Evolutionary conservation across 164 flowering plant genomes (phyloP), one percentile per base, ranked within the genome.

Genomic region (Saururus chinensis): DNA sequence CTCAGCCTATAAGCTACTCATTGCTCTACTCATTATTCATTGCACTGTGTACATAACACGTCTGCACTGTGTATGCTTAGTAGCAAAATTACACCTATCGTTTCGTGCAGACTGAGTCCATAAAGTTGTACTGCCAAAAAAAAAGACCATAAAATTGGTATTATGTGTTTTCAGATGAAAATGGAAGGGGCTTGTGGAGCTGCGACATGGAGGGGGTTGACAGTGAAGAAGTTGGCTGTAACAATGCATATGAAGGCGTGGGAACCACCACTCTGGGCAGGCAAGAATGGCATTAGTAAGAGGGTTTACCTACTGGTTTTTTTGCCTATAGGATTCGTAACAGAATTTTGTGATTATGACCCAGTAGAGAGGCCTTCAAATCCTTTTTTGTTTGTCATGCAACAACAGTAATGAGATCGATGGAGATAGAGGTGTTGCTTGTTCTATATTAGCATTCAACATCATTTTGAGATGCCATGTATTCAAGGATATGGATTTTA

Each of bases 101-200:
- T 4, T 13, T 45, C 11, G 49, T 17, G 17, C 2, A 17, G 14
- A 45, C 14, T 2, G 49, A 12, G 17, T 45, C 49, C 49, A 12
- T 12, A 12, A 12, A 12, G 14, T 45, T 3, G 17, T 17, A 12
- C 11, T 45, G 45, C 12, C 11, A 41, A 13, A 13, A 41, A 9
- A 8, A 41, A 41, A 8, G 45, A 8, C 12, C 12, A 41, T 41
- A 13, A 41, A 9, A 41, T 13, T 41, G 45, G 45, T 14, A 51
- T 7, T 35, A 21, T 53, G 9, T 64, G 8, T 60, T 40, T 14
- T 67, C 80, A 92, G 98, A 92, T 84, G 96, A 82, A 72, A 88
- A 78, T 77, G 98, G 98, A 40, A 65, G 76, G 60, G 97, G 98
- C 23, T 89, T 89, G 89, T 89, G 98, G 96, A 92, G 83, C 69